phyloP scores from a whole-genome alignment of 2,329 filamentous ascomycete species.

The Catunica adiposa region DNA sequence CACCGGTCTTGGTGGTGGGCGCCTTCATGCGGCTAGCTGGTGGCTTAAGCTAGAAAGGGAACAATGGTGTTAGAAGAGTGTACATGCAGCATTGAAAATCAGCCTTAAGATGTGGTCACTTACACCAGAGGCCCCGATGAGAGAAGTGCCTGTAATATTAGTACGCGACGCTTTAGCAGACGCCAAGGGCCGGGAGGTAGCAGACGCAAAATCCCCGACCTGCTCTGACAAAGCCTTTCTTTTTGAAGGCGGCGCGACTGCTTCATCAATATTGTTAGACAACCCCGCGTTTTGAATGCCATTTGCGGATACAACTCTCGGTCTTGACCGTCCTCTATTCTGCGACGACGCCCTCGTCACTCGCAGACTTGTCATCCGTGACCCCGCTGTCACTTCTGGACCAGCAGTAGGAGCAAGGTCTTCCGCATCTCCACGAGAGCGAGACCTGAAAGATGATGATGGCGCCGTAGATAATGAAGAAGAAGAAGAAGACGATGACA shows the following conservation, averaged over 20 bases:
- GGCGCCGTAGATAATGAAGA: not conserved
- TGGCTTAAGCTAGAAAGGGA: slow-evolving; percentile 9
- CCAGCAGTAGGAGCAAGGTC: no score
- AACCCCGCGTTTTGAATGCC: not conserved
- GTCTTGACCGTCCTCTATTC: not conserved
- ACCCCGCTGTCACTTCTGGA: no score
- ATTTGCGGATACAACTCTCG: not conserved
- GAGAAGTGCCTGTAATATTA: slow-evolving; percentile 27
- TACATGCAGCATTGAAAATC: not conserved
- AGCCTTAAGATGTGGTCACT: slow-evolving; percentile 1
- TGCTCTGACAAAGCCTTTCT: slow-evolving; percentile 41
- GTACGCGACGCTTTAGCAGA: slow-evolving; percentile 27
- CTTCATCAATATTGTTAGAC: slow-evolving; percentile 11
- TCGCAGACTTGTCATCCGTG: not conserved
- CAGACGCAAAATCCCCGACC: slow-evolving; percentile 32
- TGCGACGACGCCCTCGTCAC: not conserved
- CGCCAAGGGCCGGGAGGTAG: slow-evolving; percentile 24
- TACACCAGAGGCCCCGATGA: slow-evolving; percentile 14
- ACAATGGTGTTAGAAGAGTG: not conserved
- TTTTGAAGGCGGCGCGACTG: slow-evolving; percentile 32
- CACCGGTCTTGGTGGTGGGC: slow-evolving; percentile 25
- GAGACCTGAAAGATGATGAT: not conserved
- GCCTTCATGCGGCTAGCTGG: slow-evolving; percentile 8
- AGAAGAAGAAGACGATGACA: not conserved
- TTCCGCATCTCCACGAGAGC: no score